A percentile compares a stretch with the other conserved stretches of the same genome.
Conservation (phyloP, 2,329 filamentous ascomycete genomes). For the Botrytis tulipae region DNA sequence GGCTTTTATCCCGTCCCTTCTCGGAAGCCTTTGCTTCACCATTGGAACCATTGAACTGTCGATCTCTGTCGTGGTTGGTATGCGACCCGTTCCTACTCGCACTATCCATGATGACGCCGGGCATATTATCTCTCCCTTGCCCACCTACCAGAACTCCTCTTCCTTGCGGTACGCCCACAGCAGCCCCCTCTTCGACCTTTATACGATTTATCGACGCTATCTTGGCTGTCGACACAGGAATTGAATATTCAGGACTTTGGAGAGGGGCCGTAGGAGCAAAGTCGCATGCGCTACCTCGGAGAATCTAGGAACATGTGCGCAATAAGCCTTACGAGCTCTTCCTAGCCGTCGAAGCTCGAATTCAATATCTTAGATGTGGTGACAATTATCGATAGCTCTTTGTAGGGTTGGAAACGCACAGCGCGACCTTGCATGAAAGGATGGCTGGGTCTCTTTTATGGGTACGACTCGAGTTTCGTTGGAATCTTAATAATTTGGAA, state of each 20-base stretch:
- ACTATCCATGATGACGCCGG: constrained; percentile 56
- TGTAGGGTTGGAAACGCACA: constrained; percentile 31
- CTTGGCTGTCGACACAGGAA: constrained; percentile 34
- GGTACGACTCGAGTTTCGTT: constrained; percentile 20
- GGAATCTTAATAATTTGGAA: constrained; percentile 1
- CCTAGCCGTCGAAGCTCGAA: constrained; percentile 5
- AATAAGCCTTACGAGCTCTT: constrained; percentile 22
- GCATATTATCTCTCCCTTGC: constrained; percentile 44
- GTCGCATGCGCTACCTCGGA: constrained; percentile 36
- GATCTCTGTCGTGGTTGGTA: constrained; percentile 55
- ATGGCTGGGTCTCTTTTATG: constrained; percentile 26
- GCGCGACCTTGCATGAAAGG: constrained; percentile 36
- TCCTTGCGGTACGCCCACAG: constrained; percentile 33
- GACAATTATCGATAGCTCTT: constrained; percentile 22
- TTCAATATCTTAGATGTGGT: constrained; percentile 6
- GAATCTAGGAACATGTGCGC: constrained; percentile 35
- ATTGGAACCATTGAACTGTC: constrained; percentile 46
- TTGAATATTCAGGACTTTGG: constrained; percentile 15
- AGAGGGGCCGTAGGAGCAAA: constrained; percentile 28
- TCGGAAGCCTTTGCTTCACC: constrained; percentile 40
- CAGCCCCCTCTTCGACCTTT: constrained; percentile 33
- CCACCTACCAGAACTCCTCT: constrained; percentile 31
- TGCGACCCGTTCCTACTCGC: constrained; percentile 52
- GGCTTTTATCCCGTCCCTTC: constrained; percentile 40
- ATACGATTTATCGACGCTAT: constrained; percentile 38